Evolutionary conservation across 257 asterid species (phyloP).

Genomic region (Fraxinus americana): DNA sequence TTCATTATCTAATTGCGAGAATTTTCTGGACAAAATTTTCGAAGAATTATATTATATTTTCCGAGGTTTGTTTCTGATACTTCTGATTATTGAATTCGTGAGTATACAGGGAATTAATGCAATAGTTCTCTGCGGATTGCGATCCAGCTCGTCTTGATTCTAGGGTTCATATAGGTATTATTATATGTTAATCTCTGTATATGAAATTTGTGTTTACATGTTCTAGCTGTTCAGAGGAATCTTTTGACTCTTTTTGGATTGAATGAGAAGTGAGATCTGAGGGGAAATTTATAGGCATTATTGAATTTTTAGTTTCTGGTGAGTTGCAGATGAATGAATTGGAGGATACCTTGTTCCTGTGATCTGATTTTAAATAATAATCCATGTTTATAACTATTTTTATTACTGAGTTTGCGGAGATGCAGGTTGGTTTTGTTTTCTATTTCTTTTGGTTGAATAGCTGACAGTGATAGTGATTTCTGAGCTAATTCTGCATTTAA

Average conservation of each 20-base stretch:
- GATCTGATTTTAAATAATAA: constrained; percentile 8
- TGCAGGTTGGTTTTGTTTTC: background rate
- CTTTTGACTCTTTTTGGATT: constrained; percentile 2
- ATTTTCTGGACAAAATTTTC: constrained; percentile 19
- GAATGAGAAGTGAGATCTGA: constrained; percentile 39
- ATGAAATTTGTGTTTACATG: background rate
- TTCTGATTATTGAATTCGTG: background rate
- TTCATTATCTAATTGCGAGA: constrained; percentile 17
- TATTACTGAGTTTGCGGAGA: background rate
- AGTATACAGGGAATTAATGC: background rate
- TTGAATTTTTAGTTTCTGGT: constrained; percentile 8
- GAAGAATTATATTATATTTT: background rate
- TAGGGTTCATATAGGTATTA: constrained; percentile 21
- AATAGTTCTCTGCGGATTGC: constrained; percentile 21
- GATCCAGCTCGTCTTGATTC: constrained; percentile 34
- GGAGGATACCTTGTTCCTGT: background rate
- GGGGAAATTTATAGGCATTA: constrained; percentile 29
- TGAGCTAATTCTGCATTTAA: background rate
- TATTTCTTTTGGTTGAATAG: background rate
- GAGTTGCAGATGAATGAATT: constrained; percentile 4
- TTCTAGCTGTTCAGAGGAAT: background rate
- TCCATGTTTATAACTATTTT: background rate
- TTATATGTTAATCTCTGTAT: background rate
- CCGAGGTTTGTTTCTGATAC: background rate
- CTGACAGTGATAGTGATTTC: background rate